Evolutionary conservation across 2,329 filamentous ascomycete genomes (phyloP).

Genomic region (Nakataea oryzae): DNA sequence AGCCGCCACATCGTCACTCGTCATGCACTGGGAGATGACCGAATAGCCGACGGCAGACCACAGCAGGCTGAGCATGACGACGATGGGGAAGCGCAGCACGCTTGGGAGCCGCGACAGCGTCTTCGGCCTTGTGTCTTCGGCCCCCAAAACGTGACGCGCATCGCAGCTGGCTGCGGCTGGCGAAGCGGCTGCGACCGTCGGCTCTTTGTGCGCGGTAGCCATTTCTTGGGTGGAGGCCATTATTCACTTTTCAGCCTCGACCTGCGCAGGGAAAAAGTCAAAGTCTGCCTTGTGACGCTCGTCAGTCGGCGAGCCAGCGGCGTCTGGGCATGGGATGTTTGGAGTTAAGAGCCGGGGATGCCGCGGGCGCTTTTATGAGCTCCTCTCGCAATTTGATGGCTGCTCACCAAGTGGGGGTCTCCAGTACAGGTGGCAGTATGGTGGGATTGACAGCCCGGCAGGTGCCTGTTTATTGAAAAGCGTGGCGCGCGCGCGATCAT

Average conservation of each 20-base stretch:
- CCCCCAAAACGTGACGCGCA: background rate
- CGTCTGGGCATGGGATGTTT: background rate
- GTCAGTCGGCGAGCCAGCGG: background rate
- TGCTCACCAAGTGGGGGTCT: too few relatives aligned
- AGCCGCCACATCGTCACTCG: slow-evolving; percentile 53
- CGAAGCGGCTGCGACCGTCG: background rate
- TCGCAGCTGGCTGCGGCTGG: background rate
- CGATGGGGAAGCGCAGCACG: slow-evolving; percentile 39
- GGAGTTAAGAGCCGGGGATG: background rate
- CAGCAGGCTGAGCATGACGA: slow-evolving; percentile 43
- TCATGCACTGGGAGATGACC: slow-evolving; percentile 43
- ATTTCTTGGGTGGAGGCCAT: background rate
- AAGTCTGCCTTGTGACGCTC: background rate
- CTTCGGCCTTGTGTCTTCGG: background rate
- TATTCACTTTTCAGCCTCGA: background rate
- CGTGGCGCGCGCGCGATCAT: background rate
- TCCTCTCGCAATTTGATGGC: background rate
- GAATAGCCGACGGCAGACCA: slow-evolving; percentile 57
- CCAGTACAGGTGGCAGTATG: too few relatives aligned
- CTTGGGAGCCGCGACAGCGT: slow-evolving; percentile 27
- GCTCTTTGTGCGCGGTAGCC: background rate
- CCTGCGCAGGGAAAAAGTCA: background rate
- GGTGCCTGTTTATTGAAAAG: background rate
- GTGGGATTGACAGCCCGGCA: background rate
- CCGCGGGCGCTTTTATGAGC: background rate